Conservation (phyloP, 2,329 filamentous ascomycete genomes). For the Parastagonospora avenae region DNA sequence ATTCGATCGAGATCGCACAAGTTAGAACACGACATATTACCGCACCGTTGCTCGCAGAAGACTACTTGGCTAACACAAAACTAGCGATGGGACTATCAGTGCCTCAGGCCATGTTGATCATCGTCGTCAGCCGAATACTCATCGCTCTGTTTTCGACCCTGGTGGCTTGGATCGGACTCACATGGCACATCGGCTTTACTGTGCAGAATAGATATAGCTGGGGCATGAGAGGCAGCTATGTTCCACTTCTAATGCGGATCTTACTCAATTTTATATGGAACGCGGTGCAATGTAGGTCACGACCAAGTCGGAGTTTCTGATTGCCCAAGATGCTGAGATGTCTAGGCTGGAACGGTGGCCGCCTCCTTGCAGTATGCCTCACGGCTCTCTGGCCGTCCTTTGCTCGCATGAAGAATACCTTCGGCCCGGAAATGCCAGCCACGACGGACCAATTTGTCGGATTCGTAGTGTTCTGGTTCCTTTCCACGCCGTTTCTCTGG, state of each 20-base stretch:
- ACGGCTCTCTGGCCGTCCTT: conserved; percentile 46
- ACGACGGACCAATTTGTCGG: conserved; percentile 45
- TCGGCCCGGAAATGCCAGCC: conserved; percentile 39
- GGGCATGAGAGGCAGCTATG: conserved; percentile 57
- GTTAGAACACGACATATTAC: too few relatives aligned
- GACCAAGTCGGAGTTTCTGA: too few relatives aligned
- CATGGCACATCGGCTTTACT: conserved; percentile 58
- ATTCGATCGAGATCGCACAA: too few relatives aligned
- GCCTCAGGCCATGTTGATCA: conserved; percentile 55
- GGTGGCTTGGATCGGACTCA: conserved; percentile 55
- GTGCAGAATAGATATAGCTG: conserved; percentile 58
- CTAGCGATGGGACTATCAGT: conserved; percentile 55
- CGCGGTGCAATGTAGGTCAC: conserved; percentile 52
- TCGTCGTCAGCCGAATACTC: conserved; percentile 51
- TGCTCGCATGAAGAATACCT: conserved; percentile 41
- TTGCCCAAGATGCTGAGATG: conserved; percentile 5
- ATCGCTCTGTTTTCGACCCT: conserved; percentile 52
- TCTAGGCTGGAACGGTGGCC: conserved; percentile 43
- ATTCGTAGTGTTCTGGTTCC: conserved; percentile 43
- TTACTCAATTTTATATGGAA: conserved; percentile 59
- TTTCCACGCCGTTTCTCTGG: conserved; percentile 53
- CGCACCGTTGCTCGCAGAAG: too few relatives aligned
- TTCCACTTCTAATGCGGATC: conserved; percentile 55
- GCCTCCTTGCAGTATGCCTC: conserved; percentile 41
- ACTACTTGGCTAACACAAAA: background rate